These are phyloP conservation scores for Sporothrix variecibatus DNA, from an alignment of 2,329 filamentous ascomycete genomes.

Conservation along the genomic window DNA sequence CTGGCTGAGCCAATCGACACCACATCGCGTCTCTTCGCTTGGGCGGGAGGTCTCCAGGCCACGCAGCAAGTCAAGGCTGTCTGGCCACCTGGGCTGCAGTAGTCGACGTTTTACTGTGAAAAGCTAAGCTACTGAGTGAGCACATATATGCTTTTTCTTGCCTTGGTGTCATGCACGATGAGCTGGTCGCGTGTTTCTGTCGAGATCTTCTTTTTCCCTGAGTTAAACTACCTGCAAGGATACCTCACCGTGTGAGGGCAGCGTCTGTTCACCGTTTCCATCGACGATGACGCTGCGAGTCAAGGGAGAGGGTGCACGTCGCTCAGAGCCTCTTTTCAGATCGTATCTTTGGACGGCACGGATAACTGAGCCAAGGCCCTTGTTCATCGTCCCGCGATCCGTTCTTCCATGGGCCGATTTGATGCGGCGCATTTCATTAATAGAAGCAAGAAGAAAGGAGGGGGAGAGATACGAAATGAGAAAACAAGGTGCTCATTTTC, in stretches of 20 bases:
- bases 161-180: conserved; percentile 28
- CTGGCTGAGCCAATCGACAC: background rate
- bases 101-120: background rate
- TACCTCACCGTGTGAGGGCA: background rate
- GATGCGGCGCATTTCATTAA: conserved; percentile 9
- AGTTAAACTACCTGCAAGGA: background rate
- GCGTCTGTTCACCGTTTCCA: background rate
- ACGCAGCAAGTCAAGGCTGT: background rate
- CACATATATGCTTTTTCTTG: background rate
- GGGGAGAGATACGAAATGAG: background rate
- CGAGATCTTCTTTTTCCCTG: background rate
- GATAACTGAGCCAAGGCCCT: background rate
- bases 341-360: background rate
- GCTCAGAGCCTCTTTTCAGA: background rate
- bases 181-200: conserved; percentile 23
- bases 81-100: background rate
- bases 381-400: conserved; percentile 3
- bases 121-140: background rate
- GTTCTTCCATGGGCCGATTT: background rate
- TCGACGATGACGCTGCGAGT: background rate
- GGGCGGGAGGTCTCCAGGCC: background rate
- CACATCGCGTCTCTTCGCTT: background rate
- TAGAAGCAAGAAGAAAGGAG: background rate
- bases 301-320: background rate
- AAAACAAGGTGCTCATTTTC: conserved; percentile 4